Percentiles rank a stretch among this genome's conserved stretches.
Evolutionary conservation across 192 early-diverging fungal genomes (phyloP).

Genomic region (Coemansia asiatica): DNA sequence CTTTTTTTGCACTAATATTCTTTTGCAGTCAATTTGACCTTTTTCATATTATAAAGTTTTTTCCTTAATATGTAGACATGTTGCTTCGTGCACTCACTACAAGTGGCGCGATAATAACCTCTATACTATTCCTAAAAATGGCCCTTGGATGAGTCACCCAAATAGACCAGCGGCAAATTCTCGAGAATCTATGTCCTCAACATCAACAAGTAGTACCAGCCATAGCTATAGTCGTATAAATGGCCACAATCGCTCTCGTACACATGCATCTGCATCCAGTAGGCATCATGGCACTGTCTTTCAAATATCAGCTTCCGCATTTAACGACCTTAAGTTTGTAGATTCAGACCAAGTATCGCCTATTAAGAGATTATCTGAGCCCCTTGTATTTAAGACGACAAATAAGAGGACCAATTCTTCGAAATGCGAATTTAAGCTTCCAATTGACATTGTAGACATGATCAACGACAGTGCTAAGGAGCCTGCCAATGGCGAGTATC

Average conservation of each 20-base stretch:
- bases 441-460: slow-evolving; percentile 8
- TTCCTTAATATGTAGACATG: background rate
- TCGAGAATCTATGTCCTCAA: background rate
- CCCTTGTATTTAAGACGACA: background rate
- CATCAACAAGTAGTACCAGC: background rate
- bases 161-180: background rate
- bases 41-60: no score
- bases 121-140: background rate
- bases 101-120: background rate
- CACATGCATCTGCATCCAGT: background rate
- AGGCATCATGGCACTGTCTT: no score
- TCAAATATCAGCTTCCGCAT: background rate
- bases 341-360: background rate
- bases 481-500: background rate
- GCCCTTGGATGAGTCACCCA: background rate
- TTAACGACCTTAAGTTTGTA: background rate
- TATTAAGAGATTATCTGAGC: background rate
- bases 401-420: background rate
- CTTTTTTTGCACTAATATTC: no score
- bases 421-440: background rate
- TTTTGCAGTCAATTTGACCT: no score
- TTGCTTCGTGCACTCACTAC: background rate
- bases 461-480: background rate
- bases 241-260: background rate
- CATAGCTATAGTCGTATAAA: background rate